These are phyloP conservation scores for Rhypophila decipiens DNA, from an alignment of 495 filamentous ascomycete genomes.

Conservation along the genomic window DNA sequence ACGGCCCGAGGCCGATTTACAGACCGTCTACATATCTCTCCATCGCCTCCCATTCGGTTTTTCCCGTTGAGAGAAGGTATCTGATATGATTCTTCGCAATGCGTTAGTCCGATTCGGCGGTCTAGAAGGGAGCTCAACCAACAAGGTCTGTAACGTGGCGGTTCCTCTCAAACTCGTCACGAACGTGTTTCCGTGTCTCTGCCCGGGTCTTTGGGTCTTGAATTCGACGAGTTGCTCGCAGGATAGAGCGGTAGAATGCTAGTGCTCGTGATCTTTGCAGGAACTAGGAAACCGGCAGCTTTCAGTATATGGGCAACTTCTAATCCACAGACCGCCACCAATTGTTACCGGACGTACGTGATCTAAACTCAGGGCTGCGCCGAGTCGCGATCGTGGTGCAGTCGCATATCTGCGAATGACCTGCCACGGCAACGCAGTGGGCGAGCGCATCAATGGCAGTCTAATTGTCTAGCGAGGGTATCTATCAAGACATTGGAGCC, in stretches of 20 bases:
- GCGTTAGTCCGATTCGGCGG: background rate
- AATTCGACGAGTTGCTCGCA: slow-evolving; percentile 45
- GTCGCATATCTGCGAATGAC: slow-evolving; percentile 38
- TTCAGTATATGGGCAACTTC: slow-evolving; percentile 4
- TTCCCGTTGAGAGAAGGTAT: slow-evolving; percentile 51
- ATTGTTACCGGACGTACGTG: slow-evolving; percentile 32
- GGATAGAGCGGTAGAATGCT: slow-evolving; percentile 51
- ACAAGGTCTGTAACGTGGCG: slow-evolving; percentile 64
- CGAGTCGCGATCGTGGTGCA: slow-evolving; percentile 25
- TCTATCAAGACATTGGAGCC: background rate
- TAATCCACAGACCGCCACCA: slow-evolving; percentile 3
- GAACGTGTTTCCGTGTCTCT: slow-evolving; percentile 66
- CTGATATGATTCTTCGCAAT: slow-evolving; percentile 40
- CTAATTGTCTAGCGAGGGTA: background rate
- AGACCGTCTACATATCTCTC: slow-evolving; percentile 52
- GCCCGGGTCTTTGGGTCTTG: slow-evolving; percentile 45
- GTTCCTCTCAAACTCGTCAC: slow-evolving; percentile 71
- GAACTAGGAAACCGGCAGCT: too few relatives aligned
- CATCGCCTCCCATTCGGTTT: slow-evolving; percentile 55
- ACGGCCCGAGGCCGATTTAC: too few relatives aligned
- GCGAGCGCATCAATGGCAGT: slow-evolving; percentile 22
- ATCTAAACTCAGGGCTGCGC: slow-evolving; percentile 39
- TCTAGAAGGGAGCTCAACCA: slow-evolving; percentile 16
- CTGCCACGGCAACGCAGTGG: slow-evolving; percentile 15
- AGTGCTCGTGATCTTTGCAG: slow-evolving; percentile 50